Evolutionary conservation across 139 green algal genomes (phyloP).

Genomic region (Auxenochlorella protothecoides): DNA sequence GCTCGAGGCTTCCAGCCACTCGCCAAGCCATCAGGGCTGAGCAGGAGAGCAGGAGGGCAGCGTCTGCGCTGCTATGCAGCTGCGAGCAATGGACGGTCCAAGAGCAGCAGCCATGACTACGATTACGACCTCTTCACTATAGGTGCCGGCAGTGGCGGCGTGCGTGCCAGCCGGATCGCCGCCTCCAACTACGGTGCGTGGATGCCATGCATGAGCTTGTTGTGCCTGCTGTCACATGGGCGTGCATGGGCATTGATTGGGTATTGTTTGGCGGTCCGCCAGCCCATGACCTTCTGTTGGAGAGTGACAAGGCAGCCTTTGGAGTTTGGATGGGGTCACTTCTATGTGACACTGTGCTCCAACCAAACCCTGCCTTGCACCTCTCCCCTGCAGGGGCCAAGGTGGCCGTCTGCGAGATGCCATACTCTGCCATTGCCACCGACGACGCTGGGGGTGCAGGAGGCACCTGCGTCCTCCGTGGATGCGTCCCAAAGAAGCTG

Average conservation of each 20-base stretch:
- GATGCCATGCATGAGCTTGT: not conserved
- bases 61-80: no score
- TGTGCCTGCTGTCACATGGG: not conserved
- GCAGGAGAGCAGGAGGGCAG: no score
- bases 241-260: not conserved
- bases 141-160: constrained; percentile 64
- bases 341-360: no score
- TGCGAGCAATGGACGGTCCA: not conserved
- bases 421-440: constrained; percentile 45
- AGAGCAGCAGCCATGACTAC: constrained; percentile 7
- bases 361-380: not conserved
- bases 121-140: constrained; percentile 81
- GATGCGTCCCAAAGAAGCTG: constrained; percentile 71
- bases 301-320: no score
- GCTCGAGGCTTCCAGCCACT: no score
- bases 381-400: constrained; percentile 42
- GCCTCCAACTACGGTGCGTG: constrained; percentile 51
- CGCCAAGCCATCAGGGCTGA: no score
- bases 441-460: constrained; percentile 64
- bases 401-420: constrained; percentile 74
- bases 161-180: constrained; percentile 56
- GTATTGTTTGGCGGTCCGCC: not conserved
- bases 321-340: no score
- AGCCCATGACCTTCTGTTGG: no score
- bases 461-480: constrained; percentile 71